Base-by-base conservation (phyloP, 176 grass and related monocot species). In the Alloteropsis semialata region DNA sequence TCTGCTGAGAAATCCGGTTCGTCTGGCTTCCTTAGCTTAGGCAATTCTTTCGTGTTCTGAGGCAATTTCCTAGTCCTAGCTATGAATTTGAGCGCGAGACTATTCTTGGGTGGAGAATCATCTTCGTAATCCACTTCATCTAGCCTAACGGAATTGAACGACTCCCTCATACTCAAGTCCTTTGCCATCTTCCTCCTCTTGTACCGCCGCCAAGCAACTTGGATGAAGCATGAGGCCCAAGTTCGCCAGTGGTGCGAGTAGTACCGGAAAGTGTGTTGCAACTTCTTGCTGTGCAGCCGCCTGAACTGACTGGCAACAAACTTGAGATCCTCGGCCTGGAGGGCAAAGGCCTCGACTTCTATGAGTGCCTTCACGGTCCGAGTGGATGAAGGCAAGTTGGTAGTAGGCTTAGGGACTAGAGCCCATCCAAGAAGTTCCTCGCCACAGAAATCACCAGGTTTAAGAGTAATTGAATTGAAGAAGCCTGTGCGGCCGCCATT, bases 341-440 rank as follows among this genome's bases (percentile, higher is more conserved):
- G 86, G 55, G 91, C 69, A 32, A 98, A 98, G 4, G 93, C 96
- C 87, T 98, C 96, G 3, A 95, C 96, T 81, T 98, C 96, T 42
- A 93, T 86, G 2, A 89, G 89, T 27, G 96, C 87, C 77, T 28
- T 93, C 73, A 95, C 96, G 0, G 85, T 93, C 22, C 85, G 45
- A 79, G 93, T 98, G 54, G 96, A 98, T 28, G 89, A 98, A n/a
- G 96, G 93, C 80, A 96, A 73, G 75, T 87, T 99, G 30, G 83
- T 82, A 2, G 75, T 87, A 32, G 96, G 90, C 72, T 92, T 96
- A 7, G 93, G 89, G 60, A 93, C 90, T 71, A 99, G 89, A 72
- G 96, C 96, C 96, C 96, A 99, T 15, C 64, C 91, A 68, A 99
- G 91, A 41, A 99, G 93, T 73, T 99, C 96, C 80, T 99, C 96